These are phyloP conservation scores for Phytophthora ramorum DNA, from an alignment of 352 stramenopile genomes.

Conservation along the genomic window DNA sequence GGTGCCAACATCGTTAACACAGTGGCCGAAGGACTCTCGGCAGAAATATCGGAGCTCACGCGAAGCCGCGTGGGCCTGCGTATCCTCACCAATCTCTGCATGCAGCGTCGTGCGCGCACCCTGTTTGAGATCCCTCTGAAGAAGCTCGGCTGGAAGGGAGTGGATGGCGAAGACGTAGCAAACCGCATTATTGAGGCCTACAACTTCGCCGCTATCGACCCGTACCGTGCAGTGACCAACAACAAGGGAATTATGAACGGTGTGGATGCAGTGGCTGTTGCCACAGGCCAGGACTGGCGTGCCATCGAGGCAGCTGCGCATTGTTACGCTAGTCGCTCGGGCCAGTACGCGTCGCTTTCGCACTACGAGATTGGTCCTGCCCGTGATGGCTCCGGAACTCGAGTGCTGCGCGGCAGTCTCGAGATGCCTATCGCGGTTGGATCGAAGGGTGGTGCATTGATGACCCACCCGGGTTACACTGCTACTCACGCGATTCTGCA, in stretches of 20 bases:
- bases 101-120: constrained; percentile 75
- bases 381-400: constrained; percentile 39
- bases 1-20: constrained; percentile 92
- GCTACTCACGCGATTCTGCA: constrained; percentile 82
- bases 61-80: constrained; percentile 75
- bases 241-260: constrained; percentile 94
- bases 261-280: constrained; percentile 81
- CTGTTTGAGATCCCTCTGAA: constrained; percentile 76
- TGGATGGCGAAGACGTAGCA: constrained; percentile 77
- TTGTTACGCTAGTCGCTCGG: constrained; percentile 81
- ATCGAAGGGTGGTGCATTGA: constrained; percentile 82
- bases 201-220: constrained; percentile 86
- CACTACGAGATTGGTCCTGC: constrained; percentile 66
- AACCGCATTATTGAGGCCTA: constrained; percentile 83
- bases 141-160: constrained; percentile 85
- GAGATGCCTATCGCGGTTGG: constrained; percentile 85
- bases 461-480: constrained; percentile 83
- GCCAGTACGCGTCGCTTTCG: constrained; percentile 84
- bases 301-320: constrained; percentile 86
- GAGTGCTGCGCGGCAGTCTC: constrained; percentile 71
- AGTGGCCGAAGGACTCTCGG: constrained; percentile 81
- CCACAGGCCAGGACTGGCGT: constrained; percentile 87
- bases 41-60: constrained; percentile 73
- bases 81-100: constrained; percentile 91
- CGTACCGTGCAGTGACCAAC: constrained; percentile 87